phyloP scores from a whole-genome alignment of 371 early-diverging fungal genomes.

The Coemansia sp. region DNA sequence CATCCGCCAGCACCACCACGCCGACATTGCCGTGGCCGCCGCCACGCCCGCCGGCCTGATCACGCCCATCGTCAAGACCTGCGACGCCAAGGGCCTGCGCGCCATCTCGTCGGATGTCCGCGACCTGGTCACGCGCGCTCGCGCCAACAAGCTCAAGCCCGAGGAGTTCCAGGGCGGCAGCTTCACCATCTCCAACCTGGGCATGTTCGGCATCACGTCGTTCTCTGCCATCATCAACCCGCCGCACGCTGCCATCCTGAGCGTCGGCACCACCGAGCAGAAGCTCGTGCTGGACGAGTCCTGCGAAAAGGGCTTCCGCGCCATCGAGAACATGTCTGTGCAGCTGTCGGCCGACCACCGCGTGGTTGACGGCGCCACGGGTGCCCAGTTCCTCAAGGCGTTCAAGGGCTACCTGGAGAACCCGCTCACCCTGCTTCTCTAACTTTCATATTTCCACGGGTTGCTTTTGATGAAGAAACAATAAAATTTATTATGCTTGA shows the following conservation, averaged over 20 bases:
- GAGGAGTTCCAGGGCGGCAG: conserved; percentile 97
- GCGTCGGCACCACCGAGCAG: conserved; percentile 84
- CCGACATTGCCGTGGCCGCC: conserved; percentile 95
- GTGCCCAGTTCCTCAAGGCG: conserved; percentile 88
- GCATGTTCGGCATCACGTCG: conserved; percentile 93
- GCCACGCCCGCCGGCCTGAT: conserved; percentile 95
- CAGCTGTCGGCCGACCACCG: conserved; percentile 95
- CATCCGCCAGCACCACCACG: conserved; percentile 90
- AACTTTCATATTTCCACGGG: conserved; percentile 21
- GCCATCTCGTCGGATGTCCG: conserved; percentile 83
- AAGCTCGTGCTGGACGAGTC: conserved; percentile 79
- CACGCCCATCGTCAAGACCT: conserved; percentile 89
- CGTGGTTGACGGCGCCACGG: conserved; percentile 95
- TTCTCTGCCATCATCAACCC: conserved; percentile 99
- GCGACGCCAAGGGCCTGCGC: conserved; percentile 85
- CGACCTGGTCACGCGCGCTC: conserved; percentile 85
- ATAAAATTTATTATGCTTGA: too few species aligned
- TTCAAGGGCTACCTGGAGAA: conserved; percentile 96
- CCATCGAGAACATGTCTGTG: conserved; percentile 76
- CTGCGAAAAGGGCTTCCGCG: conserved; percentile 63
- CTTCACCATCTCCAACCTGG: conserved; percentile 98
- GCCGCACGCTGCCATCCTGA: conserved; percentile 93
- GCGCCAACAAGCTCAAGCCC: conserved; percentile 86
- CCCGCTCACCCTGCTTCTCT: conserved; percentile 93
- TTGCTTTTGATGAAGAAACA: background rate